A percentile compares a stretch with the other conserved stretches of the same genome.
These are phyloP conservation scores for Gossypium schwendimanii DNA, from an alignment of 441 rosid species.

Conservation along the genomic window DNA sequence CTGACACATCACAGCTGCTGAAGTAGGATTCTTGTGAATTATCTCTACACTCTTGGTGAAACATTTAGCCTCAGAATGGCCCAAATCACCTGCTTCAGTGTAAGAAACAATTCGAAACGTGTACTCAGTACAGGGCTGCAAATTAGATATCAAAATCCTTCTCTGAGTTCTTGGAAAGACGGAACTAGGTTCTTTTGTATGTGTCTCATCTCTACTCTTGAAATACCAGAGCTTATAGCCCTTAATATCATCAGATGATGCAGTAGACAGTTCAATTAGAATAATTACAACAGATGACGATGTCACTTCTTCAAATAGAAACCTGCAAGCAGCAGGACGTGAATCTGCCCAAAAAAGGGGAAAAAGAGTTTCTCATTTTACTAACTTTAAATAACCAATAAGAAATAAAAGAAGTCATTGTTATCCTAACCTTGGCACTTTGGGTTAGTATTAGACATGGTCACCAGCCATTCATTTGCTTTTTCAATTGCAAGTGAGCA, in stretches of 20 bases:
- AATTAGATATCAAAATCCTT: slow-evolving; percentile 70
- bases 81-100: slow-evolving; percentile 57
- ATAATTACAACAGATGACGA: slow-evolving; percentile 56
- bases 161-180: slow-evolving; percentile 64
- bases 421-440: slow-evolving; percentile 45
- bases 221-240: slow-evolving; percentile 93
- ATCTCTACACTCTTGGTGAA: slow-evolving; percentile 84
- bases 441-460: slow-evolving; percentile 28
- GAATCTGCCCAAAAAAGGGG: slow-evolving; percentile 46
- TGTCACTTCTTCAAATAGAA: slow-evolving; percentile 75
- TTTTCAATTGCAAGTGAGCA: slow-evolving; percentile 69
- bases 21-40: slow-evolving; percentile 32
- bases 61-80: slow-evolving; percentile 83
- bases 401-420: neutral
- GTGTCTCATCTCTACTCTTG: slow-evolving; percentile 59
- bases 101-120: slow-evolving; percentile 69
- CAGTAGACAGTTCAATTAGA: slow-evolving; percentile 56
- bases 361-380: slow-evolving; percentile 14
- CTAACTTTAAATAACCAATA: slow-evolving; percentile 6
- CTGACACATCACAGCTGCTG: slow-evolving; percentile 23
- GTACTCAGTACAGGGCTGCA: slow-evolving; percentile 82
- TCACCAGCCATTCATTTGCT: slow-evolving; percentile 59
- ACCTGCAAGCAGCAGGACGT: slow-evolving; percentile 86
- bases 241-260: slow-evolving; percentile 36
- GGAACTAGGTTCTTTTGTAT: slow-evolving; percentile 47